Base-by-base conservation (phyloP, 2,329 filamentous ascomycete genomes). In the Trichoderma breve region DNA sequence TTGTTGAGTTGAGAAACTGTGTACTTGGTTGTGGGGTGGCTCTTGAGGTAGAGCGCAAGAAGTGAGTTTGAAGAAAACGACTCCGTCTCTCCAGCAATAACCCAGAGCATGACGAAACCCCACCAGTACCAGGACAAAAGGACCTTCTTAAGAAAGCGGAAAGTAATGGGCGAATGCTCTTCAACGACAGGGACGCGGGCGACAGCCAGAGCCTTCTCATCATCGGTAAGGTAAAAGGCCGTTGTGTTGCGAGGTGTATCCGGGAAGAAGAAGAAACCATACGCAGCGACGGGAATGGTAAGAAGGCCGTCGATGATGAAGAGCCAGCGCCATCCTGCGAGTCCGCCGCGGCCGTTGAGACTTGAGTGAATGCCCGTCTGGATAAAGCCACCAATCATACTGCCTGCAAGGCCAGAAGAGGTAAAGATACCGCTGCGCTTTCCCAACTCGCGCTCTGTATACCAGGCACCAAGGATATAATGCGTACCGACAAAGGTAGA, bases 71-170 rank as follows among this genome's bases (percentile, higher is more conserved):
- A 85, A 67, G 87, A 89, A 79, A 93, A 93, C 0, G 89, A 91
- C 78, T 94, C 91, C 0, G 89, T 90, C 77, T 93, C 90, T 34
- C 91, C 90, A 0, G 90, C 91, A 53, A 93, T 89, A 74, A 91
- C 86, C 90, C 90, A 92, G 0, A 92, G 86, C 5, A 88, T 77
- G 2, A 89, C 86, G 75, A 92, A 92, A 1, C 89, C 89, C 83
- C 89, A 92, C 85, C 87, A 91, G 76, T 90, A 86, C 86, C 87
- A 90, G 0, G 87, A 89, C 0, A 82, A 81, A 11, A 92, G 83
- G 18, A 90, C 85, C 58, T 84, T 85, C 73, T 85, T 88, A 28
- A 85, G 74, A 74, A 92, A 91, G 1, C 75, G 73, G 70, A 84
- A 77, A 30, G 81, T 85, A 14, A 89, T 77, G 0, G 86, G 85